phyloP scores from a whole-genome alignment of 2,329 filamentous ascomycete genomes.

The Didymella lethalis region DNA sequence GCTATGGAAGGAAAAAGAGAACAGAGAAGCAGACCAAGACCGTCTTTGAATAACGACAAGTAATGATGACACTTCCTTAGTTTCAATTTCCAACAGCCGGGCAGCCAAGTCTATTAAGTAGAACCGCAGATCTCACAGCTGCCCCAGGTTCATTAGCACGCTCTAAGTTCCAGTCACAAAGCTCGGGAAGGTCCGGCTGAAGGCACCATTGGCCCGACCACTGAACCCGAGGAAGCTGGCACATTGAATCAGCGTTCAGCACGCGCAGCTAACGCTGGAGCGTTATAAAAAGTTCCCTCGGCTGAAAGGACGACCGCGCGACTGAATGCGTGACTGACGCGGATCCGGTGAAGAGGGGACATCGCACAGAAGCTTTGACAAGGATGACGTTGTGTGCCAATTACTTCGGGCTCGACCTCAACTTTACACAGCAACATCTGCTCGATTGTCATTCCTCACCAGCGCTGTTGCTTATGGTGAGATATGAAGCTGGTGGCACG shows the following conservation, averaged over 20 bases:
- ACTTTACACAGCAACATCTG: not conserved
- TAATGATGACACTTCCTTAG: constrained; percentile 34
- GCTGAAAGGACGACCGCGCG: constrained; percentile 42
- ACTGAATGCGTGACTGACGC: constrained; percentile 19
- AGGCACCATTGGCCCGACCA: constrained; percentile 48
- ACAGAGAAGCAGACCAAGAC: not conserved
- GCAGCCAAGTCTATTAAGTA: constrained; percentile 46
- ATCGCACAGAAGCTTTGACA: constrained; percentile 31
- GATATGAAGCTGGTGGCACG: constrained; percentile 23
- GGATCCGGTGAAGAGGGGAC: constrained; percentile 30
- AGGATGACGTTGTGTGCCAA: constrained; percentile 48
- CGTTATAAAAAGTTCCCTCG: constrained; percentile 36
- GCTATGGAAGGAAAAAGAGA: not conserved
- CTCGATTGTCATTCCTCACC: constrained; percentile 4
- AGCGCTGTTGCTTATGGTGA: constrained; percentile 1
- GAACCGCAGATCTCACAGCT: constrained; percentile 25
- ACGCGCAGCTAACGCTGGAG: constrained; percentile 21
- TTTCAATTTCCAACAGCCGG: constrained; percentile 14
- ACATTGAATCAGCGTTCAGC: constrained; percentile 25
- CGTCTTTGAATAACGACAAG: constrained; percentile 21
- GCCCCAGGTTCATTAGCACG: constrained; percentile 29
- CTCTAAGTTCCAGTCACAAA: constrained; percentile 27
- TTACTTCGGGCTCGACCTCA: constrained; percentile 32
- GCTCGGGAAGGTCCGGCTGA: constrained; percentile 45
- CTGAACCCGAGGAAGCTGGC: constrained; percentile 39